Base-by-base conservation (phyloP, 2,329 filamentous ascomycete genomes). In the Bipolaris oryzae region DNA sequence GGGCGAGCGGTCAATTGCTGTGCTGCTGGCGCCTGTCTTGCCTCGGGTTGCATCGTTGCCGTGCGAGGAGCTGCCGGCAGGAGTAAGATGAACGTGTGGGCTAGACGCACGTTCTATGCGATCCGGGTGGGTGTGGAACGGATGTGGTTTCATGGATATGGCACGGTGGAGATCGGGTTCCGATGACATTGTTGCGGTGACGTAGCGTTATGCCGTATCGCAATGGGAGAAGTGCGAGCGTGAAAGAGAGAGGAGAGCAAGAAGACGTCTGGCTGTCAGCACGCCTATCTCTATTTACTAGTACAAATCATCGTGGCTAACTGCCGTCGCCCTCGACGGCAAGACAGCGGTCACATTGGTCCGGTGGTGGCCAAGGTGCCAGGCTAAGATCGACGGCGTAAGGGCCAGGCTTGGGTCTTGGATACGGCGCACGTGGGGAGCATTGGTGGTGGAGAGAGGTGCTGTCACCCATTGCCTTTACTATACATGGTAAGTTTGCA, bases 131-230 rank as follows among this genome's bases (percentile, higher is more conserved):
- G 63, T 66, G 58, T 76, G 70, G 56, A 75, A 81, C 44, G 80
- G 79, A 37, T 70, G 73, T 33, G 80, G 80, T 63, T 79, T 76
- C 68, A 82, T 74, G 39, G 78, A 78, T 55, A 82, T 81, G 43
- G 80, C 78, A 57, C 76, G 76, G 62, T 81, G 78, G 35, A 82
- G 70, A 69, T 82, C 78, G 18, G 77, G 74, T 62, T 82, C 79
- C 5, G 74, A 75, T 4, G 74, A 75, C 58, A 60, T 68, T 73
- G 74, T 78, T 49, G 39, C 39, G 3, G 20, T n/a, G 21, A 16
- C 39, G 39, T 37, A 41, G 50, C 43, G 18, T 20, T 20, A 18
- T 6, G 5, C 15, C 38, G 28, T 31, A 31, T 31, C 28, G 10
- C 4, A 23, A 16, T 3, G n/a, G 13, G 42, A 5, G 42, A 31